phyloP scores from a whole-genome alignment of 768 basidiomycete species.

The Scleroderma bovista region DNA sequence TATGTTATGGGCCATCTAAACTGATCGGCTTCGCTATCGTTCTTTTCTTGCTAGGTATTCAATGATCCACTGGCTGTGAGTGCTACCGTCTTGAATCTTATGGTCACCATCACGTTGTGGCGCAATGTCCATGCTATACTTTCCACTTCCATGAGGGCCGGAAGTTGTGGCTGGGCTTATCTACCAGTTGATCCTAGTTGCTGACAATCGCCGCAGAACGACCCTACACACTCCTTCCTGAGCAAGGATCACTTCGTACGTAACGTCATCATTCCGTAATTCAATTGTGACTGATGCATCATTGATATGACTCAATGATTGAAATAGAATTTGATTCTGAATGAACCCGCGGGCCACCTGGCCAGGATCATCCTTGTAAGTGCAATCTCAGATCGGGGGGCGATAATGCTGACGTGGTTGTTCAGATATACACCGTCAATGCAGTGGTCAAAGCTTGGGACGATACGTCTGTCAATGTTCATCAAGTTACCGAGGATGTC shows the following conservation, averaged over 20 bases:
- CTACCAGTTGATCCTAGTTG: constrained; percentile 6
- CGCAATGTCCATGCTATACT: background rate
- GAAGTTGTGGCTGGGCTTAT: background rate
- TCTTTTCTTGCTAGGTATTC: constrained; percentile 55
- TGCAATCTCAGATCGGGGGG: constrained; percentile 1
- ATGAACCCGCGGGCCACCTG: constrained; percentile 75
- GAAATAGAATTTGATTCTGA: constrained; percentile 65
- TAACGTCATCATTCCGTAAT: constrained; percentile 10
- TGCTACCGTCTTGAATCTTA: constrained; percentile 16
- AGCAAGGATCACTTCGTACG: constrained; percentile 86
- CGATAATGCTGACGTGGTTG: background rate
- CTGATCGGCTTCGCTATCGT: background rate
- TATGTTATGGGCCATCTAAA: too few relatives aligned
- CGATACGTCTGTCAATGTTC: constrained; percentile 54
- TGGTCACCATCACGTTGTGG: background rate
- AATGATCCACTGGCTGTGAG: constrained; percentile 72
- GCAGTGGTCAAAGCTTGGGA: constrained; percentile 82
- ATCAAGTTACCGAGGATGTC: constrained; percentile 53
- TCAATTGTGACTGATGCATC: background rate
- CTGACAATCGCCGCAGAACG: constrained; percentile 42
- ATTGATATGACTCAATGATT: background rate
- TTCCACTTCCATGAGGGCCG: background rate
- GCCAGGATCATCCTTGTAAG: constrained; percentile 64
- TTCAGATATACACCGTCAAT: constrained; percentile 57
- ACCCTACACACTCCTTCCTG: constrained; percentile 85